Base-by-base conservation (phyloP, 805 yeast genomes). In the Wickerhamomyces subpelliculosus region DNA sequence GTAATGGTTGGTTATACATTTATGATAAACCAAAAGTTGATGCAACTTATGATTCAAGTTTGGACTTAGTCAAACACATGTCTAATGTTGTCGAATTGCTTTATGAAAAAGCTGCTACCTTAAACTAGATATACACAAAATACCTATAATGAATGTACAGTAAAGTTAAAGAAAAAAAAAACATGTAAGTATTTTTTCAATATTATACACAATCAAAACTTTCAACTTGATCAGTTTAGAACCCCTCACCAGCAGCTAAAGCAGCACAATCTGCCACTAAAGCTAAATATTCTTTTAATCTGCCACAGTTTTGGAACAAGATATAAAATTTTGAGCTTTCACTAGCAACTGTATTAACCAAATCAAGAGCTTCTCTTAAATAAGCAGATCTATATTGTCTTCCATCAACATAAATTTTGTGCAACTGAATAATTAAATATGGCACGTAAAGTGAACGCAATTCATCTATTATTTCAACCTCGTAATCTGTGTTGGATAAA, bases 1-100 rank as follows among this genome's bases (percentile, higher is more conserved):
- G 97, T 34, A 89, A 89, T 58, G 98, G 98, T 8, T 93, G 97
- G 96, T 72, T 93, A 52, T 80, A 87, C 48, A 77, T 93, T 41
- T 93, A 85, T 55, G 95, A 87, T 42, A 84, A 88, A 57, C 95
- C 96, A 30, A 78, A 76, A 54, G 78, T 79, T 44, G 97, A 93
- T 61, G 84, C 84, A 28, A 80, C 94, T 36, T 93, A 90, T 56
- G 93, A 83, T 46, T 79, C 90, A 38, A 83, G 94, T 32, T 73
- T 90, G 49, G 93, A 85, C 41, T 77, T 95, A 48, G 78, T 94
- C 35, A 84, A 84, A 58, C 84, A 85, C 57, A 79, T 93, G 78
- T 82, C 93, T 21, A 74, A 67, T 38, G 96, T 82, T 23, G 96
- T 93, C 19, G 97, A 93, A 52, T 72, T 86, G 49, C 70, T 93